phyloP scores from a whole-genome alignment of 371 early-diverging fungal species.

The Hamiltosporidium tvaerminnensis region DNA sequence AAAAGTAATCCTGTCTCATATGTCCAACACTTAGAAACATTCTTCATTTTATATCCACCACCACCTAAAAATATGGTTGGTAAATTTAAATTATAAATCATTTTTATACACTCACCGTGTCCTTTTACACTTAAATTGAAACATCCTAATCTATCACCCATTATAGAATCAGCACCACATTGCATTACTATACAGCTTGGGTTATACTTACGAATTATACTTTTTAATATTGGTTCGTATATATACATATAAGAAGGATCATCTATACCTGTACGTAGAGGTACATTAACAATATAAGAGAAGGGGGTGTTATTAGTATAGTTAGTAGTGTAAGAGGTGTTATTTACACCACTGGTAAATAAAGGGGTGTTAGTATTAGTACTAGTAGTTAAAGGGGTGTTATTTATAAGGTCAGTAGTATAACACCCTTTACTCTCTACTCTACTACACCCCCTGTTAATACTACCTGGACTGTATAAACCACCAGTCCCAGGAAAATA shows the following conservation, averaged over 20 bases:
- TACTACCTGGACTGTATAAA: slow-evolving; percentile 61
- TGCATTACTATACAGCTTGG: slow-evolving; percentile 73
- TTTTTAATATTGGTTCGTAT: slow-evolving; percentile 64
- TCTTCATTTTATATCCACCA: slow-evolving; percentile 77
- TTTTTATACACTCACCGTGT: slow-evolving; percentile 70
- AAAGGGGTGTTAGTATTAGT: no score
- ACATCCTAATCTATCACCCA: slow-evolving; percentile 68
- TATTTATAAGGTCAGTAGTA: no score
- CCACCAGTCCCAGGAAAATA: slow-evolving; percentile 81
- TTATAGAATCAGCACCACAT: slow-evolving; percentile 83
- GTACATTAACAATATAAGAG: slow-evolving; percentile 75
- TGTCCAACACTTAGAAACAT: slow-evolving; percentile 78
- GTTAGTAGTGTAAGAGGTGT: not conserved
- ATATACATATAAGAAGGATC: slow-evolving; percentile 64
- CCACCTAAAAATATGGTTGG: slow-evolving; percentile 73
- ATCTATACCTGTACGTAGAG: slow-evolving; percentile 70
- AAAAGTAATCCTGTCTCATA: slow-evolving; percentile 83
- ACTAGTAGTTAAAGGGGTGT: no score
- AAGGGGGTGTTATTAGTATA: no score
- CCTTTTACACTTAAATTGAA: slow-evolving; percentile 72
- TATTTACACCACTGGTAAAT: no score
- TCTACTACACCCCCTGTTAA: slow-evolving; percentile 45
- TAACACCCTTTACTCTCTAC: slow-evolving; percentile 62
- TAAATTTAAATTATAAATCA: slow-evolving; percentile 63
- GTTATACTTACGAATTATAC: slow-evolving; percentile 61